A percentile compares a stretch with the other conserved stretches of the same genome.
Conservation (phyloP, 75 land plant species). For the Adiantum capillusveneris region DNA sequence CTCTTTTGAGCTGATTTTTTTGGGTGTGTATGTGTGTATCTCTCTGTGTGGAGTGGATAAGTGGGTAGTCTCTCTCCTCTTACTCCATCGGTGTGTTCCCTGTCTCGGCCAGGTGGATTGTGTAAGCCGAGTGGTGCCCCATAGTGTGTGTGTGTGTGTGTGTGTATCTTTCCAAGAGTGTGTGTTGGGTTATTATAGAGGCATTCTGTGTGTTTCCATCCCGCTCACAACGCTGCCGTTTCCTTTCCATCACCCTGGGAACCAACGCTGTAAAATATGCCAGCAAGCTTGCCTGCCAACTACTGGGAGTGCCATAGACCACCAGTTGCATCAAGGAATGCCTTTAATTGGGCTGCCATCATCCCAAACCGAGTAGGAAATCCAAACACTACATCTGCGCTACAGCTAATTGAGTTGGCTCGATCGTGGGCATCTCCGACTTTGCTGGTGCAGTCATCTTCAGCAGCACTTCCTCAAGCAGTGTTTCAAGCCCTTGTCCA, state of each 20-base stretch:
- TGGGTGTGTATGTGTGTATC: too few relatives aligned
- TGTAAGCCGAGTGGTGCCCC: too few relatives aligned
- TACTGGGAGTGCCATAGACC: constrained; percentile 75
- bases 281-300: constrained; percentile 92
- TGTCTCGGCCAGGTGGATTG: too few relatives aligned
- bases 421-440: constrained; percentile 59
- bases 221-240: constrained; percentile 94
- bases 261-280: constrained; percentile 79
- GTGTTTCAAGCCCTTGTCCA: constrained; percentile 77
- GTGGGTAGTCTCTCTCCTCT: too few relatives aligned
- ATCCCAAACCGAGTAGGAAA: constrained; percentile 94
- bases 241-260: constrained; percentile 95
- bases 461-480: constrained; percentile 62
- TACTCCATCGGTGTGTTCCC: too few relatives aligned
- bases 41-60: too few relatives aligned
- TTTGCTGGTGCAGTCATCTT: constrained; percentile 91
- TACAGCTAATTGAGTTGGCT: constrained; percentile 57
- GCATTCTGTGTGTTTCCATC: too few relatives aligned
- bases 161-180: too few relatives aligned
- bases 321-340: constrained; percentile 88
- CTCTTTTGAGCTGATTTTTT: too few relatives aligned
- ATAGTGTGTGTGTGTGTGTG: too few relatives aligned
- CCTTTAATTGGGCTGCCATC: constrained; percentile 99
- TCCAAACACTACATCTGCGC: constrained; percentile 88
- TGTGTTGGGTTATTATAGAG: too few relatives aligned